Evolutionary conservation across 805 yeast genomes (phyloP).

Genomic region (Brettanomyces sp.): DNA sequence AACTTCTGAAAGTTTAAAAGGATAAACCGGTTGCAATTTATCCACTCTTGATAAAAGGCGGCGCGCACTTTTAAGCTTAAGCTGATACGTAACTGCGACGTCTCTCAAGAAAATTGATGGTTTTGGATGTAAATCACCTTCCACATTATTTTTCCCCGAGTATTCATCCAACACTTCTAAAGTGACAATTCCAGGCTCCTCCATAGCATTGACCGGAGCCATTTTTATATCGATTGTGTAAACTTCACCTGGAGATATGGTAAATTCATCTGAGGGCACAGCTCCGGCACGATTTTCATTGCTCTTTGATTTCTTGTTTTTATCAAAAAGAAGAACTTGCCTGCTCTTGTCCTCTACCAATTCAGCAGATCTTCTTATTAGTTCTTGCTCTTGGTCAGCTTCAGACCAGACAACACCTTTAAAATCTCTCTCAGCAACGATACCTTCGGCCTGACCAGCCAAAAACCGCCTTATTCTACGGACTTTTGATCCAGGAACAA

Average conservation of each 20-base stretch:
- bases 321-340: conserved; percentile 29
- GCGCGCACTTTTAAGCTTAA: conserved; percentile 70
- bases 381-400: conserved; percentile 59
- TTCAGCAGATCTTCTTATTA: conserved; percentile 35
- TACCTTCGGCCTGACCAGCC: conserved; percentile 91
- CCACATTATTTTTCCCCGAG: conserved; percentile 52
- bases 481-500: conserved; percentile 88
- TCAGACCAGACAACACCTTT: conserved; percentile 90
- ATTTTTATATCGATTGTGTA: conserved; percentile 76
- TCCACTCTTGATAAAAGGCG: conserved; percentile 63
- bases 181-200: conserved; percentile 60
- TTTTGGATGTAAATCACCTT: conserved; percentile 42
- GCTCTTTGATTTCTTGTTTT: conserved; percentile 26
- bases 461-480: conserved; percentile 88
- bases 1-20: conserved; percentile 76
- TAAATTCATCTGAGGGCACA: conserved; percentile 68
- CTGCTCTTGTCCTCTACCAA: conserved; percentile 18
- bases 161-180: conserved; percentile 56
- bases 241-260: conserved; percentile 72
- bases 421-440: conserved; percentile 85
- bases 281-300: conserved; percentile 31
- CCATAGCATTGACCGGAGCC: conserved; percentile 46
- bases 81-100: conserved; percentile 68
- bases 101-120: conserved; percentile 79
- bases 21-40: conserved; percentile 72